A percentile compares a stretch with the other conserved stretches of the same genome.
Conservation (phyloP, 495 filamentous ascomycete genomes). For the Cenococcum geophilum region DNA sequence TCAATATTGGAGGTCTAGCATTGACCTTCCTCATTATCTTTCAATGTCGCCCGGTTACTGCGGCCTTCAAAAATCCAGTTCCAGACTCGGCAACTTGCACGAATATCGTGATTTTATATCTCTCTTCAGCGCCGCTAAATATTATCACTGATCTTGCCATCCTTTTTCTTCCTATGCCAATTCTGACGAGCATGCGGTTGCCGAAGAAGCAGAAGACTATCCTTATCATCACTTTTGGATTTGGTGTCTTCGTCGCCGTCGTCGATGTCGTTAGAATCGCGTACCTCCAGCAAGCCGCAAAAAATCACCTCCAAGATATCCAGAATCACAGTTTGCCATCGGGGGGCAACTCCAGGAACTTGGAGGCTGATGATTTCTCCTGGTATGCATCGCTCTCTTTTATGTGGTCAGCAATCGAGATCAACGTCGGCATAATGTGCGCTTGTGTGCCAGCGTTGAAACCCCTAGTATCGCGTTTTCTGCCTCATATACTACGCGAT, state of each 20-base stretch:
- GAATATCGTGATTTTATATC: conserved; percentile 73
- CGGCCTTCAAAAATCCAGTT: conserved; percentile 50
- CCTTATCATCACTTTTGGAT: conserved; percentile 69
- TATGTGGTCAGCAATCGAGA: conserved; percentile 90
- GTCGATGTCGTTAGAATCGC: conserved; percentile 87
- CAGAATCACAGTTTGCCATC: conserved; percentile 20
- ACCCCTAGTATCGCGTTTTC: conserved; percentile 67
- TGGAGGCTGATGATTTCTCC: conserved; percentile 46
- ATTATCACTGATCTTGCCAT: conserved; percentile 80
- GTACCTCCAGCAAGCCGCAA: conserved; percentile 69
- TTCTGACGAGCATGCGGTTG: conserved; percentile 77
- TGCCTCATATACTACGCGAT: conserved; percentile 64
- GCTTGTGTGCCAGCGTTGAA: conserved; percentile 86
- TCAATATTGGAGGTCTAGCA: conserved; percentile 69
- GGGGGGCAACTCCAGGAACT: conserved; percentile 19
- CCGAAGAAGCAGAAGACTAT: conserved; percentile 80
- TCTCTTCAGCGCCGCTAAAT: conserved; percentile 78
- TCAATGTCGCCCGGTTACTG: conserved; percentile 71
- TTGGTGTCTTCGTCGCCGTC: conserved; percentile 79
- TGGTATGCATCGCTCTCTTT: conserved; percentile 78
- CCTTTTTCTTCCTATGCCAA: conserved; percentile 77
- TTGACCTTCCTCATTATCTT: conserved; percentile 83
- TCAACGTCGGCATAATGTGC: conserved; percentile 82
- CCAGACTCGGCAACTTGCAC: conserved; percentile 51
- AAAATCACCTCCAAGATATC: conserved; percentile 5